phyloP scores from a whole-genome alignment of 2,329 filamentous ascomycete genomes.

The Mariannaea elegans region DNA sequence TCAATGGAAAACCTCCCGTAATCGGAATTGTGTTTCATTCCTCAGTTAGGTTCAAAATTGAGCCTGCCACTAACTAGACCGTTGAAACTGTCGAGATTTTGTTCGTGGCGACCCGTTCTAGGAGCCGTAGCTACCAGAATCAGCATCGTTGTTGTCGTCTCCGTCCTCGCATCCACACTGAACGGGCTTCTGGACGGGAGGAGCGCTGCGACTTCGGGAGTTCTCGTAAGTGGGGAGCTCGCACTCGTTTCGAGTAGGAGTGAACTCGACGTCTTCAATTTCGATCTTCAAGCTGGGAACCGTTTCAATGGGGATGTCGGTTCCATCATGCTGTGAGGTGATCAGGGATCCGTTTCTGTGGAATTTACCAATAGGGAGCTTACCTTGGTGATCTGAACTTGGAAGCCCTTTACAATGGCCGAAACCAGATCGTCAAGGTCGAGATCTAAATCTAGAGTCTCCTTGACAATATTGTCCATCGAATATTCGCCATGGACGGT shows the following conservation, averaged over 20 bases:
- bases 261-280: slow-evolving; percentile 46
- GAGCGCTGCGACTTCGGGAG: slow-evolving; percentile 25
- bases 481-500: slow-evolving; percentile 47
- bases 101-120: neutral
- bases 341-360: no score
- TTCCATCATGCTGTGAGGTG: slow-evolving; percentile 44
- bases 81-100: neutral
- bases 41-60: neutral
- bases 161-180: slow-evolving; percentile 12
- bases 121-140: neutral
- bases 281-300: slow-evolving; percentile 49
- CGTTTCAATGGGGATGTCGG: slow-evolving; percentile 33
- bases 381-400: slow-evolving; percentile 48
- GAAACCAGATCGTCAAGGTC: slow-evolving; percentile 35
- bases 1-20: neutral
- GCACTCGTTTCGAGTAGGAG: slow-evolving; percentile 33
- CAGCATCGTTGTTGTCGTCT: neutral
- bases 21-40: neutral
- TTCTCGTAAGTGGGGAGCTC: slow-evolving; percentile 42
- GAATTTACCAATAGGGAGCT: no score
- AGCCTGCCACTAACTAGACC: neutral
- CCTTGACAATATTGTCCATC: slow-evolving; percentile 71
- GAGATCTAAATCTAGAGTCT: slow-evolving; percentile 55
- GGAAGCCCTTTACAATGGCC: slow-evolving; percentile 39
- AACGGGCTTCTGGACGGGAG: slow-evolving; percentile 1